A percentile compares a stretch with the other conserved stretches of the same genome.
Evolutionary conservation across 352 stramenopile species (phyloP).

Genomic region (Globisporangium carolinianum): DNA sequence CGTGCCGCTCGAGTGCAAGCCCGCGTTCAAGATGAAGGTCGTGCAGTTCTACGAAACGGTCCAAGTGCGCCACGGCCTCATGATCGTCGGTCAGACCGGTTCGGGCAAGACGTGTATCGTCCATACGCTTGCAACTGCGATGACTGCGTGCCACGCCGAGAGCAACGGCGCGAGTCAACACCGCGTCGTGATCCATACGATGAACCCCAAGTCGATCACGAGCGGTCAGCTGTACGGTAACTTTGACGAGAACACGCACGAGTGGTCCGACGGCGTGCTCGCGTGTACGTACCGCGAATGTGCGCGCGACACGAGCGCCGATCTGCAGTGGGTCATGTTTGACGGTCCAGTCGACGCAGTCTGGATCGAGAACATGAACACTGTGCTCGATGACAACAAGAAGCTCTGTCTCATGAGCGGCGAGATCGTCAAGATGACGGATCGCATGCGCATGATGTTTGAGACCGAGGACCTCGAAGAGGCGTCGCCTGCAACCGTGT

Average conservation of each 20-base stretch:
- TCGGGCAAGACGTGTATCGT: slow-evolving; percentile 93
- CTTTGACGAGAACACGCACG: slow-evolving; percentile 92
- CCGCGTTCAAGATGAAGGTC: slow-evolving; percentile 85
- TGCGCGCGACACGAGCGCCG: slow-evolving; percentile 69
- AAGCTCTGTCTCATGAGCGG: slow-evolving; percentile 93
- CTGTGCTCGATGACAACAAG: slow-evolving; percentile 91
- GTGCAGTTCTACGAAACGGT: slow-evolving; percentile 95
- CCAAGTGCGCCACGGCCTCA: slow-evolving; percentile 92
- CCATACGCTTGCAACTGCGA: slow-evolving; percentile 66
- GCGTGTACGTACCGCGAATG: slow-evolving; percentile 92
- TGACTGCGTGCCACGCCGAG: slow-evolving; percentile 63
- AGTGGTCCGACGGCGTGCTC: slow-evolving; percentile 93
- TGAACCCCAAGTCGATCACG: slow-evolving; percentile 94
- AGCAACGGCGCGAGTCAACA: slow-evolving; percentile 52
- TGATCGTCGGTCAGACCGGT: slow-evolving; percentile 93
- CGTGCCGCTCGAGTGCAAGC: slow-evolving; percentile 67
- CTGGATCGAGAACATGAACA: slow-evolving; percentile 97
- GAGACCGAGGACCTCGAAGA: slow-evolving; percentile 91
- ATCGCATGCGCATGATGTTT: slow-evolving; percentile 95
- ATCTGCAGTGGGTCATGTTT: slow-evolving; percentile 93
- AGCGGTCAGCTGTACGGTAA: slow-evolving; percentile 93
- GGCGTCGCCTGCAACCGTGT: slow-evolving; percentile 87
- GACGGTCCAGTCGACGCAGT: slow-evolving; percentile 91
- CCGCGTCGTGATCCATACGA: slow-evolving; percentile 75
- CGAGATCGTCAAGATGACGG: slow-evolving; percentile 94